phyloP scores from a whole-genome alignment of 1,139 yeast species.

The Sugiyamaella xylanicola region DNA sequence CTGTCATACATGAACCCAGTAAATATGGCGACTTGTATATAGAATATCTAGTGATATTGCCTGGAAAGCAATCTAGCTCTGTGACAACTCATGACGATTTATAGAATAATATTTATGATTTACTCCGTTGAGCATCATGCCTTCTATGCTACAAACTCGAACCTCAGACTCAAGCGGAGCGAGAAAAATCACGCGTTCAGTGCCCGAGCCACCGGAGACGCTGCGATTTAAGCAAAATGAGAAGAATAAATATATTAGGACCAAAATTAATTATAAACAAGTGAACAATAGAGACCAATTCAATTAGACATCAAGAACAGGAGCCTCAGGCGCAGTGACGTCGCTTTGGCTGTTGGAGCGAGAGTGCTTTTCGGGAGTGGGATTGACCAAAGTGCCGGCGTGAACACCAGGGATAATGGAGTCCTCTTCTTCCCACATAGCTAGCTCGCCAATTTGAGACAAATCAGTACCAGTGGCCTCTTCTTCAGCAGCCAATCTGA shows the following conservation, averaged over 20 bases:
- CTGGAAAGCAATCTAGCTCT: slow-evolving; percentile 38
- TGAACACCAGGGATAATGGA: slow-evolving; percentile 17
- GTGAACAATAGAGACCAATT: background rate
- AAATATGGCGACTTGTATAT: slow-evolving; percentile 72
- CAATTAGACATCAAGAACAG: slow-evolving; percentile 6
- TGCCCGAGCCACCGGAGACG: too few relatives aligned
- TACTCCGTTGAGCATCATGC: background rate
- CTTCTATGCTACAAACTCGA: too few relatives aligned
- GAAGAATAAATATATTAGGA: slow-evolving; percentile 4
- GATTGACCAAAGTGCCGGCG: slow-evolving; percentile 8
- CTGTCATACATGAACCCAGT: slow-evolving; percentile 55
- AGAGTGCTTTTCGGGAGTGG: slow-evolving; percentile 19
- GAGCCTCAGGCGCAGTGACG: slow-evolving; percentile 12
- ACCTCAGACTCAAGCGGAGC: too few relatives aligned
- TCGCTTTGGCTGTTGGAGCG: slow-evolving; percentile 17
- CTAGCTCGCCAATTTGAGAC: slow-evolving; percentile 85
- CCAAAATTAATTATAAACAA: slow-evolving; percentile 12
- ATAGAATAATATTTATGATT: slow-evolving; percentile 8
- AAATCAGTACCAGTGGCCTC: slow-evolving; percentile 88
- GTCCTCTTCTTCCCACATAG: slow-evolving; percentile 29
- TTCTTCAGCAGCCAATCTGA: slow-evolving; percentile 86
- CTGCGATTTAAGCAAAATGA: too few relatives aligned
- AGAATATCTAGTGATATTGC: slow-evolving; percentile 62
- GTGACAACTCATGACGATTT: slow-evolving; percentile 19
- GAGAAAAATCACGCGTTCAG: too few relatives aligned